Evolutionary conservation across 768 basidiomycete genomes (phyloP), one percentile per base, ranked within the genome.

Genomic region (Phanerochaete sordida): DNA sequence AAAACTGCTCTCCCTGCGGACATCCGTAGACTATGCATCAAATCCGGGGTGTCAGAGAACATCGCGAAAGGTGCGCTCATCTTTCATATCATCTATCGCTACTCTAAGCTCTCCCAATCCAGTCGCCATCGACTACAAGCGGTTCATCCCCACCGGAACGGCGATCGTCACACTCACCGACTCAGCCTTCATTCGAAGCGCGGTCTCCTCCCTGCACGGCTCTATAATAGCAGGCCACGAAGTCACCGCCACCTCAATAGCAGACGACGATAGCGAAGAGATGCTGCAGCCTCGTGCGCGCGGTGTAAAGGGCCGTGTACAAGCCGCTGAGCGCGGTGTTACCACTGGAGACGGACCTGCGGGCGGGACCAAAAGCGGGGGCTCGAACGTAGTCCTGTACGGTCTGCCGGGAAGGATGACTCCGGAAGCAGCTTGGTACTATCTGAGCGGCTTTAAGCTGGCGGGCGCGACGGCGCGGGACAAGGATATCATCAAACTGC

Each of bases 71-170:
- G 73, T 73, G 56, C 44, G 70, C n/a, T 62, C n/a, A 7, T 30
- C 4, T 31, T 7, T 46, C 12, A 3, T 13, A 21, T 49, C 15
- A 21, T 23, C 24, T 13, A 11, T 28, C 23, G n/a, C 24, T 30
- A 46, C 16, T n/a, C n/a, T 24, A 46, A 57, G 15, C 54, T 44
- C 1, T 48, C 47, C 48, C 23, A 21, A 30, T 21, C 12, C 62
- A 90, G 89, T 86, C 26, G 75, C 80, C 21, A 66, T 90, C 28
- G 76, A 85, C 55, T 89, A 92, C 65, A 64, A 76, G 39, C 79
- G 79, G 54, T 88, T 89, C 72, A 67, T 73, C 24, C 86, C 88
- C 7, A 84, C 82, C 1, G 82, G 84, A 30, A 72, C 73, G 23
- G 90, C 87, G 7, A 74, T 81, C 63, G 70, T 93, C 49, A 81